Evolutionary conservation across 2,329 filamentous ascomycete genomes (phyloP), one percentile per base, ranked within the genome.

Genomic region (Didymella segeticola): DNA sequence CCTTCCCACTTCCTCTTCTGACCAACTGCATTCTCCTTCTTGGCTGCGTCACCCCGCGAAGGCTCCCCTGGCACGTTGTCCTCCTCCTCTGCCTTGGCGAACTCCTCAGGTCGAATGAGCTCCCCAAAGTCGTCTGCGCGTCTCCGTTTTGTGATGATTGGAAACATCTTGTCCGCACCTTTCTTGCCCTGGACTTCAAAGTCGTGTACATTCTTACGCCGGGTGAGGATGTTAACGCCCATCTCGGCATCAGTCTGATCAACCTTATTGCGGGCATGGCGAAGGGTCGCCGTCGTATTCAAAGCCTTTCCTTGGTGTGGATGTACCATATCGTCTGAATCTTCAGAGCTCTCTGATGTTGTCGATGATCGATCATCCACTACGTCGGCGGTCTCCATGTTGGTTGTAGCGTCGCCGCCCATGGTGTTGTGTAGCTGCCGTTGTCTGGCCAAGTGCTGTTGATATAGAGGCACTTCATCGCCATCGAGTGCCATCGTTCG

Each of bases 1-100:
- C 96, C 91, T 61, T 93, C 90, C 91, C 93, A 98, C 74, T 91
- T 96, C 56, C 95, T 86, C 77, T 99, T 99, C 78, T 93, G 93
- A 15, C 93, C 95, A 17, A 96, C 82, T 10, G 75, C 68, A 36
- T 76, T 72, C 52, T 78, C 74, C 51, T 75, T 74, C 63, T 76
- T 76, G 38, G 82, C 81, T 12, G 79, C 79, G 27, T 82, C 79
- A 17, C 78, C 75, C 29, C 80, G 80, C 51, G 85, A 78, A 42
- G 88, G 86, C 45, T 88, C 84, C 11, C 84, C 85, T 33, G 90
- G 88, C 15, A 85, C 82, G 53, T 88, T 86, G 62, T 96, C 91
- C 52, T 91, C 87, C 75, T 98, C 95, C 70, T 99, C 95, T 0
- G 93, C 93, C 53, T 93, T 86, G 1, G 97, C 82, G 70, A 93